phyloP scores from a whole-genome alignment of 192 early-diverging fungal species.

The Haplosporangium gracile region DNA sequence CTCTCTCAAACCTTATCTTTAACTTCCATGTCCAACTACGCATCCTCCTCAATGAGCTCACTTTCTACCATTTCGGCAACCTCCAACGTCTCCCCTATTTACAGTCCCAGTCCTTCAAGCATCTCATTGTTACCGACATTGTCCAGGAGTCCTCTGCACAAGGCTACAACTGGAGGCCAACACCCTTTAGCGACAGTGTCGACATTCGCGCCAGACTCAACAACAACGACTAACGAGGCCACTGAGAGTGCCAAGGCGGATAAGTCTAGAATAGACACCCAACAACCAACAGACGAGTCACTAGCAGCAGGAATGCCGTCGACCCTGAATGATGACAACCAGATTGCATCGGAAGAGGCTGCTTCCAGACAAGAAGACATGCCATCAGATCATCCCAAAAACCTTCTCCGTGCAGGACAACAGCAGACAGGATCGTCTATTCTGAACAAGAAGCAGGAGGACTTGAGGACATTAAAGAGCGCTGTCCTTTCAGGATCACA shows the following conservation, averaged over 20 bases:
- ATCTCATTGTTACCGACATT: neutral
- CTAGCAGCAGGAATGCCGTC: neutral
- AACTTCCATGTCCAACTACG: slow-evolving; percentile 30
- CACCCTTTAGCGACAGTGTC: slow-evolving; percentile 46
- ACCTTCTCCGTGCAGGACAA: neutral
- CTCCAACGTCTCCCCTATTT: neutral
- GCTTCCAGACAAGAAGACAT: neutral
- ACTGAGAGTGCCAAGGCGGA: neutral
- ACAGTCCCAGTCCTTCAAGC: neutral
- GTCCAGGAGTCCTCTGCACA: slow-evolving; percentile 18
- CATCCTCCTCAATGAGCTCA: slow-evolving; percentile 20
- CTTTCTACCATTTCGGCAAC: slow-evolving; percentile 17
- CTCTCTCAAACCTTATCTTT: slow-evolving; percentile 15
- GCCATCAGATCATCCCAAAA: neutral
- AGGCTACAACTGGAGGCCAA: slow-evolving; percentile 5
- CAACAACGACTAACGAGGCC: neutral
- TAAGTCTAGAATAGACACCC: neutral
- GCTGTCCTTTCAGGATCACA: slow-evolving; percentile 24
- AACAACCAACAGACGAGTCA: neutral
- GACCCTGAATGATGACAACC: neutral
- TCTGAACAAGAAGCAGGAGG: slow-evolving; percentile 14
- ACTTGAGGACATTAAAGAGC: slow-evolving; percentile 17
- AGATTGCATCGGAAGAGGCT: neutral
- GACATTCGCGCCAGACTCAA: slow-evolving; percentile 25
- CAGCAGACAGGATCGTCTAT: neutral